phyloP scores from a whole-genome alignment of 345 rosid species.

The Hibiscus syriacus region DNA sequence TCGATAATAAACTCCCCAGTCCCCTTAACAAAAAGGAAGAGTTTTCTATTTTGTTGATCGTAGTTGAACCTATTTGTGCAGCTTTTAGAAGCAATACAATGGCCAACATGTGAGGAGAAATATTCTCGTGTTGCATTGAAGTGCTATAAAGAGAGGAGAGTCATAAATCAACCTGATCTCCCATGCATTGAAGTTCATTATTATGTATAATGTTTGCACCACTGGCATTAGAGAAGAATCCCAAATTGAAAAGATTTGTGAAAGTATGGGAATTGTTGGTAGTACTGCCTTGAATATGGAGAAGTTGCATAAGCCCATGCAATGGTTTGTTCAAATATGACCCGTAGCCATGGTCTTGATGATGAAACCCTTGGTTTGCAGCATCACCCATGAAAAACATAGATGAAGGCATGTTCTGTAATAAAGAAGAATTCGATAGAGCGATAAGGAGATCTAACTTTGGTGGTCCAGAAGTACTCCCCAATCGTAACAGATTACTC shows the following conservation, averaged over 20 bases:
- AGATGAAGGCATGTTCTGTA: no score
- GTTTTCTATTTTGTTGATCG: constrained; percentile 33
- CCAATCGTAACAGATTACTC: no score
- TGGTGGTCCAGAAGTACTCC: constrained; percentile 22
- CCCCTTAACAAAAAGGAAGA: constrained; percentile 44
- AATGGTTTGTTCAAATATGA: constrained; percentile 22
- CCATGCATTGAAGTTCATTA: constrained; percentile 25
- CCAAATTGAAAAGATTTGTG: no score
- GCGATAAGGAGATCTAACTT: constrained; percentile 44
- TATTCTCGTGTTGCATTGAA: no score
- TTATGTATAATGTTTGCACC: constrained; percentile 17
- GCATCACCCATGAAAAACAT: no score
- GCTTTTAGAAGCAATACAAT: no score
- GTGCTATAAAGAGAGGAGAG: no score
- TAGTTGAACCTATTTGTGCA: constrained; percentile 74
- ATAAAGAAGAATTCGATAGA: constrained; percentile 26
- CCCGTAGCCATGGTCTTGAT: no score
- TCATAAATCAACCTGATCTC: constrained; percentile 43
- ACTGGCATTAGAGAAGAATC: no score
- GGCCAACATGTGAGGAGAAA: no score
- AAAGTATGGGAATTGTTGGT: constrained; percentile 16
- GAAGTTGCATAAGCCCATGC: no score
- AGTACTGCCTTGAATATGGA: constrained; percentile 28
- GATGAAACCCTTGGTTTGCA: no score
- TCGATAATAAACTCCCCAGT: constrained; percentile 37